Evolutionary conservation across 192 early-diverging fungal genomes (phyloP), one percentile per base, ranked within the genome.

Genomic region (Coemansia asiatica): DNA sequence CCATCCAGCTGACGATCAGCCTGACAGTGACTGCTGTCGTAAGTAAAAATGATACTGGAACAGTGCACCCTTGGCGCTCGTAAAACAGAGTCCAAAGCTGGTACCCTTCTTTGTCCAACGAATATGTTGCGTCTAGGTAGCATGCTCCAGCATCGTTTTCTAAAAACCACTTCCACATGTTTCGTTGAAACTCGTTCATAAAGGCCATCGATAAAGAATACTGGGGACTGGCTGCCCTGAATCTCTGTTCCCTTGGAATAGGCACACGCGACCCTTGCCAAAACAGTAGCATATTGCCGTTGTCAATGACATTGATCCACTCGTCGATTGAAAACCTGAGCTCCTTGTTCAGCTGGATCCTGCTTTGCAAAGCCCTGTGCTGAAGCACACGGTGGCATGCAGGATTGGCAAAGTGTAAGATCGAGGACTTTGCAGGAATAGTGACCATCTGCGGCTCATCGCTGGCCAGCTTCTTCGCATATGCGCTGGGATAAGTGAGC

Each of bases 11-110:
- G 2, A 22, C 31, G 4, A 80, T 49, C 8, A 74, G 62, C 2
- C 35, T 10, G 6, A 61, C 27, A 0, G 68, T 64, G 16, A 70
- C 54, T 19, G 61, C 66, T 0, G 77, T 74, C 12, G 77, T 71
- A 0, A 80, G 29, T 58, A 80, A 31, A 58, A 71, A 80, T 23
- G 71, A 69, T 0, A 80, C 15, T 0, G 77, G 77, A 13, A 80
- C 63, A 0, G 47, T 61, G 40, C 40, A 31, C 8, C 50, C 63
- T 19, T 29, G 27, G 25, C 66, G 57, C 38, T 80, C 77, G 35
- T 61, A 80, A 27, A 80, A 56, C 64, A 80, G 33, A 25, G 68
- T 68, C 77, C 77, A 80, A 28, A 80, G n/a, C 54, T 74, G 71
- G 26, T 74, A 80, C 16, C 77, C 77, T n/a, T 71, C 69, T 9